Percentiles rank a stretch among this genome's conserved stretches.
phyloP scores from a whole-genome alignment of 1,284 basidiomycete species.

The Naganishia sp. region DNA sequence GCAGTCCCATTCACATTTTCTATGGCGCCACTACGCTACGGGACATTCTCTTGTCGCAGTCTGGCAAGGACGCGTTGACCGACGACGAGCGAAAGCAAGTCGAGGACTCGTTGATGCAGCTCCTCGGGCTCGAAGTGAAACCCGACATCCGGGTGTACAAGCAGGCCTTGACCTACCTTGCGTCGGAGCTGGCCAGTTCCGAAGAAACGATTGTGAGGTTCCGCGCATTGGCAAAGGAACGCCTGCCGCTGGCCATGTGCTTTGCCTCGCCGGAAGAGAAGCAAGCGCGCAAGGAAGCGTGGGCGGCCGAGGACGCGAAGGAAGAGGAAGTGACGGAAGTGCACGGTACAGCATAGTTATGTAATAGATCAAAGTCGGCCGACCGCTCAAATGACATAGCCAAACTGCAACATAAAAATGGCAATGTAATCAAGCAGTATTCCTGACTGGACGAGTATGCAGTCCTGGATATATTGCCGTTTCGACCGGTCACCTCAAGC shows the following conservation, averaged over 20 bases:
- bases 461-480: too few relatives aligned
- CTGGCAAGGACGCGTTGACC: slow-evolving; percentile 2
- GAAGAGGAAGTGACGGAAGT: slow-evolving; percentile 23
- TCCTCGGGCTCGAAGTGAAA: slow-evolving; percentile 29
- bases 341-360: slow-evolving; percentile 14
- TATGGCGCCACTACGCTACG: slow-evolving; percentile 32
- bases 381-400: too few relatives aligned
- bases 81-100: slow-evolving; percentile 29
- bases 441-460: neutral
- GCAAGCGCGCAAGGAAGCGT: slow-evolving; percentile 21
- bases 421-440: too few relatives aligned
- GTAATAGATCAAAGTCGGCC: too few relatives aligned
- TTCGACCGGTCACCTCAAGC: too few relatives aligned
- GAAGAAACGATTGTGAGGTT: slow-evolving; percentile 19
- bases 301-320: slow-evolving; percentile 30
- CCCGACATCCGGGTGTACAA: slow-evolving; percentile 29
- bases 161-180: slow-evolving; percentile 19
- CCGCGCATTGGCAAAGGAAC: slow-evolving; percentile 11
- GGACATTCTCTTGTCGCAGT: slow-evolving; percentile 24
- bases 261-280: slow-evolving; percentile 28
- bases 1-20: slow-evolving; percentile 30
- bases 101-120: slow-evolving; percentile 27
- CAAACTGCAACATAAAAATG: too few relatives aligned
- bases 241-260: slow-evolving; percentile 25
- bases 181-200: neutral